Percentiles rank a stretch among this genome's conserved stretches.
These are phyloP conservation scores for Candida anglica DNA, from an alignment of 805 yeast species.

Conservation along the genomic window DNA sequence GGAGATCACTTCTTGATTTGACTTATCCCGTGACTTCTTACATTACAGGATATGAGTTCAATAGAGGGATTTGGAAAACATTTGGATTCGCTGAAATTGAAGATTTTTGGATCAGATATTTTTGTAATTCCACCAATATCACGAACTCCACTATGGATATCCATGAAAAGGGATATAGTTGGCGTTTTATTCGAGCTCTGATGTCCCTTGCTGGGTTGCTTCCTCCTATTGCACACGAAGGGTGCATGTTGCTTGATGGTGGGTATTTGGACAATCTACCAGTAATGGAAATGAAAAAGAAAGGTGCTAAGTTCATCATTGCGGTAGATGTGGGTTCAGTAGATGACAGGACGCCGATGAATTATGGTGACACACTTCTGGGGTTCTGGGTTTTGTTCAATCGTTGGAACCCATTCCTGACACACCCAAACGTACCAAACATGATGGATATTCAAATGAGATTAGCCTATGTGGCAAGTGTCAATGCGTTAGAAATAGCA, in stretches of 20 bases:
- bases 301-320: constrained; percentile 82
- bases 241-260: constrained; percentile 92
- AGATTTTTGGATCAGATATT: constrained; percentile 91
- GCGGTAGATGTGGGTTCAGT: constrained; percentile 96
- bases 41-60: constrained; percentile 95
- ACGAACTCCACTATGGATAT: constrained; percentile 95
- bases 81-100: constrained; percentile 91
- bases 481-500: constrained; percentile 85
- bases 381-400: constrained; percentile 90
- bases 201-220: constrained; percentile 94
- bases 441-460: constrained; percentile 94
- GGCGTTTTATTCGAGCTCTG: constrained; percentile 94
- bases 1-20: constrained; percentile 82
- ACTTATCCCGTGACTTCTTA: constrained; percentile 94
- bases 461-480: constrained; percentile 91
- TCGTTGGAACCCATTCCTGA: constrained; percentile 85
- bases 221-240: constrained; percentile 86
- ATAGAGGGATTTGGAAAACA: constrained; percentile 95
- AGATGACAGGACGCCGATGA: constrained; percentile 87
- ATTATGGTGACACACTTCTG: constrained; percentile 87
- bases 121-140: constrained; percentile 88
- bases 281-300: constrained; percentile 83
- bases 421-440: constrained; percentile 83
- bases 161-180: constrained; percentile 87
- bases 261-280: constrained; percentile 95